Percentiles rank a stretch among this genome's conserved stretches.
phyloP scores from a whole-genome alignment of 345 rosid genomes.

The Kernera saxatilis region DNA sequence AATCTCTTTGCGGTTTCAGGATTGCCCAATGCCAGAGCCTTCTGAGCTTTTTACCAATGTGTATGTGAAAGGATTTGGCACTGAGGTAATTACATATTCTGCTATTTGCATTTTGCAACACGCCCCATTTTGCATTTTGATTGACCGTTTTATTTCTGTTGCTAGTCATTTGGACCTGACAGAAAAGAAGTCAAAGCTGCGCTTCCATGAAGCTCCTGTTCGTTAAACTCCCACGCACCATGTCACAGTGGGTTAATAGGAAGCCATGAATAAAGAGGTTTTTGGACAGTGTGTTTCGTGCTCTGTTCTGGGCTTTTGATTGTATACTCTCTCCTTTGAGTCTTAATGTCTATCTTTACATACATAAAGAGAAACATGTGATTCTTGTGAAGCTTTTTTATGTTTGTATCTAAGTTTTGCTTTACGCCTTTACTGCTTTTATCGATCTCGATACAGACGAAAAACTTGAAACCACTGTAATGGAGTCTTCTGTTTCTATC shows the following conservation, averaged over 20 bases:
- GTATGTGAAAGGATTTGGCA: constrained; percentile 66
- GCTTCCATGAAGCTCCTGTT: constrained; percentile 49
- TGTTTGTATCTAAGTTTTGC: constrained; percentile 2
- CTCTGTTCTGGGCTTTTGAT: background rate
- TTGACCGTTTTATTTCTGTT: background rate
- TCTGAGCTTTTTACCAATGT: constrained; percentile 82
- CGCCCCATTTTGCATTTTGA: too few relatives aligned
- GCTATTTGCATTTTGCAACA: background rate
- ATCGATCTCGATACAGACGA: background rate
- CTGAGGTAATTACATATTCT: constrained; percentile 49
- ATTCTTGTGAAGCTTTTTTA: constrained; percentile 8
- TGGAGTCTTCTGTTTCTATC: background rate
- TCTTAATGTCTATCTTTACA: background rate
- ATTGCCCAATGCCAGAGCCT: constrained; percentile 90
- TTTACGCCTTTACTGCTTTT: too few relatives aligned
- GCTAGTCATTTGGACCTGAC: constrained; percentile 77
- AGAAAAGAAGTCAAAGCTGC: constrained; percentile 73
- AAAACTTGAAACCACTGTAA: background rate
- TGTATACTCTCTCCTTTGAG: background rate
- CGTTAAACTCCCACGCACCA: background rate
- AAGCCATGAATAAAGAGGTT: constrained; percentile 13
- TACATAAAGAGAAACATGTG: background rate
- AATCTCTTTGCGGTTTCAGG: constrained; percentile 44
- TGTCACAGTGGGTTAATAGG: background rate
- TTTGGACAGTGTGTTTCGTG: background rate